phyloP scores from a whole-genome alignment of 345 rosid genomes.

The Firmiana major region DNA sequence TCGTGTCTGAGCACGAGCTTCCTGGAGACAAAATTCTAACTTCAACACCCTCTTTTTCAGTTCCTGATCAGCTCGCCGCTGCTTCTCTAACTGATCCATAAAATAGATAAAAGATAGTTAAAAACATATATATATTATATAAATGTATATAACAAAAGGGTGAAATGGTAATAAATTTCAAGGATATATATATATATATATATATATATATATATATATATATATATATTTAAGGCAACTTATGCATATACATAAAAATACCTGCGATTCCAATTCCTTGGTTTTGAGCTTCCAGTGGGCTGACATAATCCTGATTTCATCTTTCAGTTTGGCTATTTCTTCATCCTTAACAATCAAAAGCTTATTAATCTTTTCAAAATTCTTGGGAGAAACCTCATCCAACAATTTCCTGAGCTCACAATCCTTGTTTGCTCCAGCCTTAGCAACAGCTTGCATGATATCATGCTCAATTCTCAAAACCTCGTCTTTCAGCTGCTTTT shows the following conservation, averaged over 20 bases:
- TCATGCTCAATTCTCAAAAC: conserved; percentile 63
- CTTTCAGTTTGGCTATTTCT: conserved; percentile 65
- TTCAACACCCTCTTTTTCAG: conserved; percentile 81
- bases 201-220: too few species aligned
- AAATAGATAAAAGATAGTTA: conserved; percentile 16
- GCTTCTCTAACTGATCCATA: conserved; percentile 73
- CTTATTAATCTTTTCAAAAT: conserved; percentile 51
- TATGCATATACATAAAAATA: conserved; percentile 9
- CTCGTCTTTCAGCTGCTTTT: conserved; percentile 75
- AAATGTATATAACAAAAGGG: neutral
- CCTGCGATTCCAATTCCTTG: conserved; percentile 82
- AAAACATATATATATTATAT: neutral
- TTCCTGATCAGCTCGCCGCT: conserved; percentile 74
- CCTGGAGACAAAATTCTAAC: conserved; percentile 89
- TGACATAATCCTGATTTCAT: conserved; percentile 74
- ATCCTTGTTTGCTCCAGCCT: conserved; percentile 48
- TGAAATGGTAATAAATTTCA: neutral
- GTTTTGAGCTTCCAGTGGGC: conserved; percentile 84
- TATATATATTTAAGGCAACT: neutral
- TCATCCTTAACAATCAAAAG: conserved; percentile 61
- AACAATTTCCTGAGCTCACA: conserved; percentile 49
- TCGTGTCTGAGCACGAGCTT: conserved; percentile 75
- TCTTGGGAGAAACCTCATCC: conserved; percentile 70
- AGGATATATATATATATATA: too few species aligned
- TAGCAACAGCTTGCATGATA: conserved; percentile 58